phyloP scores from a whole-genome alignment of 345 rosid species.

The Combretum micranthum region DNA sequence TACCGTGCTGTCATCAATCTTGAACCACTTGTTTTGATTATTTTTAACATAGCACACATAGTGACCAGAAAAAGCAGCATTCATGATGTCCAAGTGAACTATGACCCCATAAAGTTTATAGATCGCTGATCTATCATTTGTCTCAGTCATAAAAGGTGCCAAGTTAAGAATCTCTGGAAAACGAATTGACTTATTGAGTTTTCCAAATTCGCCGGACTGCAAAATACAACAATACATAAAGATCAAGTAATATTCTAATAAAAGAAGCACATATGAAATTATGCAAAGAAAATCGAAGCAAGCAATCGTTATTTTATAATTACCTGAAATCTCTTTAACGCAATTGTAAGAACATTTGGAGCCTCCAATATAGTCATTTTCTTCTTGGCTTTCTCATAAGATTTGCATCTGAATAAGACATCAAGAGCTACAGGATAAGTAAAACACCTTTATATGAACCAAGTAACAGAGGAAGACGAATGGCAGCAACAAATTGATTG shows the following conservation, averaged over 20 bases:
- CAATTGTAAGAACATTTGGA: conserved; percentile 79
- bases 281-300: background rate
- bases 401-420: conserved; percentile 52
- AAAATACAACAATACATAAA: conserved; percentile 6
- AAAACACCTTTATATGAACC: background rate
- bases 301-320: conserved; percentile 1
- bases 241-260: background rate
- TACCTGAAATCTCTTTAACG: conserved; percentile 87
- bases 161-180: conserved; percentile 73
- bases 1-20: conserved; percentile 74
- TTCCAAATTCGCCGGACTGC: conserved; percentile 80
- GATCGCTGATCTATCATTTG: conserved; percentile 33
- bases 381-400: conserved; percentile 85
- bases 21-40: conserved; percentile 60
- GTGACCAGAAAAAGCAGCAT: conserved; percentile 71
- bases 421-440: background rate
- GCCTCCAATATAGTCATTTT: conserved; percentile 73
- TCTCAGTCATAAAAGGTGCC: conserved; percentile 62
- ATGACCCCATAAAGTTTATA: conserved; percentile 85
- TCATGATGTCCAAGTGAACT: conserved; percentile 76
- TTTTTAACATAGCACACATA: conserved; percentile 80
- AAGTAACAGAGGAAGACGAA: no score
- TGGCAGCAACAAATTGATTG: no score
- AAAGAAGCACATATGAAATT: background rate
- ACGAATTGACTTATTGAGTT: conserved; percentile 63